Conservation (phyloP, 192 early-diverging fungal species). For the Coemansia sp. region DNA sequence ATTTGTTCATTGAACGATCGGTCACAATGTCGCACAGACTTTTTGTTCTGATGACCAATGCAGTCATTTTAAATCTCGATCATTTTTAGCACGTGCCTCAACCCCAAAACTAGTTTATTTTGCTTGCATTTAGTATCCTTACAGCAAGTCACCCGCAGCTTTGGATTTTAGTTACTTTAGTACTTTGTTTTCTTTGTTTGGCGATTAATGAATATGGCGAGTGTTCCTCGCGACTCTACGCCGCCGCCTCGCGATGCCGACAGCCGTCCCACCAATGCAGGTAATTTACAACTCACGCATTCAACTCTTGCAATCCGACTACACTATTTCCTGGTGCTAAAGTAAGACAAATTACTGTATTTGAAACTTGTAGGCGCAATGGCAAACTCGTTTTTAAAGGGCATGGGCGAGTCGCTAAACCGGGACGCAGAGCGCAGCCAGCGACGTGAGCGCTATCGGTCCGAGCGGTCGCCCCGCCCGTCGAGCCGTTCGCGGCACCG, state of each 20-base stretch:
- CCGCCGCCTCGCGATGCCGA: conserved; percentile 7
- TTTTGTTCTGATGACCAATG: background rate
- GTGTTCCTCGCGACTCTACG: conserved; percentile 14
- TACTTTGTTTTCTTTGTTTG: background rate
- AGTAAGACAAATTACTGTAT: background rate
- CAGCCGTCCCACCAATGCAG: conserved; percentile 7
- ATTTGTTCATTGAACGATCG: background rate
- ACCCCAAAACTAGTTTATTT: no score
- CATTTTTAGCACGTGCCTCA: no score
- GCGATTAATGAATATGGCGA: conserved; percentile 3
- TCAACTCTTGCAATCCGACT: background rate
- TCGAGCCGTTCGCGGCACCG: conserved; percentile 37
- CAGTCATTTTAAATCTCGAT: background rate
- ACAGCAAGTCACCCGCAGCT: no score
- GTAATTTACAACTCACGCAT: conserved; percentile 8
- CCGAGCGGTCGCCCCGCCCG: conserved; percentile 4
- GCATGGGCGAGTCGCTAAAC: conserved; percentile 30
- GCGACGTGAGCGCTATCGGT: conserved; percentile 2
- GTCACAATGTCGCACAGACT: no score
- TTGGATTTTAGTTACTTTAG: no score
- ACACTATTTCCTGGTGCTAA: background rate
- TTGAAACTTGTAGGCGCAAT: conserved; percentile 14
- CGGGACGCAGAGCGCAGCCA: background rate
- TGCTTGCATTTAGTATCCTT: no score
- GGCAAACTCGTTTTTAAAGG: conserved; percentile 38